Evolutionary conservation across 371 early-diverging fungal species (phyloP).

Genomic region (Amoeboaphelidium occidentale): DNA sequence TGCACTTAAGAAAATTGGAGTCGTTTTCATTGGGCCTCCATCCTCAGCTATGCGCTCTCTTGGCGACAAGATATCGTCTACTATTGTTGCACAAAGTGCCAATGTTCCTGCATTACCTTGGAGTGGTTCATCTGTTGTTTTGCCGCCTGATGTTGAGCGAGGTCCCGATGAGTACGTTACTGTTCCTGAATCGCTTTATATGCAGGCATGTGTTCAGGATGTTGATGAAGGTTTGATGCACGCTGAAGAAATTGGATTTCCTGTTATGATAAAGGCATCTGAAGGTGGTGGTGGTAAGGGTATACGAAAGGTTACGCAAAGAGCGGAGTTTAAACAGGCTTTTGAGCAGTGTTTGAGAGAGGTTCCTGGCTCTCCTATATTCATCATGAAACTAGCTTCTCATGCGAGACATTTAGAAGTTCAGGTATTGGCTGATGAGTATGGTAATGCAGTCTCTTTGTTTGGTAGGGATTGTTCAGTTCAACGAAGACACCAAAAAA

Average conservation of each 20-base stretch:
- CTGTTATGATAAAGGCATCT: constrained; percentile 97
- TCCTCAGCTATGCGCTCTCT: constrained; percentile 94
- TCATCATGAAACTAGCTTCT: constrained; percentile 62
- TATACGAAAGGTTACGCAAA: constrained; percentile 67
- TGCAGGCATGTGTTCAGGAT: constrained; percentile 27
- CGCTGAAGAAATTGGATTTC: constrained; percentile 74
- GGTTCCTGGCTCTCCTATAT: constrained; percentile 86
- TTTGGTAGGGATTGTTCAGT: constrained; percentile 97
- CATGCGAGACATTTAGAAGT: constrained; percentile 94
- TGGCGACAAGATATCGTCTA: constrained; percentile 96
- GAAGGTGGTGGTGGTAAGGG: constrained; percentile 99
- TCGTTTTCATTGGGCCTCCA: constrained; percentile 94
- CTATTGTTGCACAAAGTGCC: constrained; percentile 88
- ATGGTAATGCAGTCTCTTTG: constrained; percentile 89
- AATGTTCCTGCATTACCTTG: constrained; percentile 87
- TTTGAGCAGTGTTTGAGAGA: constrained; percentile 74
- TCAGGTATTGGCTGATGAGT: constrained; percentile 83
- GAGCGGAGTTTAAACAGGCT: constrained; percentile 36
- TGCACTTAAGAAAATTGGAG: constrained; percentile 38
- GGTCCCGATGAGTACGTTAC: constrained; percentile 34
- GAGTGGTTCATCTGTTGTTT: constrained; percentile 58
- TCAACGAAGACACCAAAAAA: constrained; percentile 95
- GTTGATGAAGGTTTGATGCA: constrained; percentile 44
- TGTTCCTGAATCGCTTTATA: constrained; percentile 55
- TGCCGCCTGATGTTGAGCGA: background rate